Evolutionary conservation across 2,329 filamentous ascomycete genomes (phyloP).

Genomic region (Colletotrichum sidae): DNA sequence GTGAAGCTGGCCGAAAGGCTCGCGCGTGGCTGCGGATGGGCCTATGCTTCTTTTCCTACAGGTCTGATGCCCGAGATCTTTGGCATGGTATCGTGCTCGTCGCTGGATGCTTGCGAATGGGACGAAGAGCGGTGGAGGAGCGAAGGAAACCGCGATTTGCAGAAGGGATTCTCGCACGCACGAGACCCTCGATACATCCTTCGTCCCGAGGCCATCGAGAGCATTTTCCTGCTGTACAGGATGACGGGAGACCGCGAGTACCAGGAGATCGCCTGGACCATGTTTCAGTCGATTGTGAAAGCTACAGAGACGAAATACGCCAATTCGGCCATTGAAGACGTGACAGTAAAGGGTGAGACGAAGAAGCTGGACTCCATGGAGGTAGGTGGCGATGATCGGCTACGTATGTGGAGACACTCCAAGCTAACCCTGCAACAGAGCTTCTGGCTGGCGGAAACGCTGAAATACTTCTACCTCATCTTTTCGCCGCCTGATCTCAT

Average conservation of each 20-base stretch:
- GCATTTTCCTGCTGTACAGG: slow-evolving; percentile 65
- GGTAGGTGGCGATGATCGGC: slow-evolving; percentile 43
- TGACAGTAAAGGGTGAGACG: slow-evolving; percentile 59
- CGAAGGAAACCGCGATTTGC: slow-evolving; percentile 42
- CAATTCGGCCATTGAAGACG: slow-evolving; percentile 61
- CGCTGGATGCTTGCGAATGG: slow-evolving; percentile 59
- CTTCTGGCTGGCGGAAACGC: slow-evolving; percentile 79
- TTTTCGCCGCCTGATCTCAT: slow-evolving; percentile 73
- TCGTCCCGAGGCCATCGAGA: slow-evolving; percentile 64
- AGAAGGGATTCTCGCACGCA: slow-evolving; percentile 73
- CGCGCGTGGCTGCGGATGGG: slow-evolving; percentile 63
- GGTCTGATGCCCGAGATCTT: slow-evolving; percentile 67
- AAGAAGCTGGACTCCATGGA: slow-evolving; percentile 54
- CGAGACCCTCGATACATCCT: slow-evolving; percentile 63
- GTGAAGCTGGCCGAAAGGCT: slow-evolving; percentile 58
- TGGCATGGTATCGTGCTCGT: slow-evolving; percentile 53
- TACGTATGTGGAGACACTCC: slow-evolving; percentile 4
- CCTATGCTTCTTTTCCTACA: slow-evolving; percentile 58
- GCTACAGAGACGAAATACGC: slow-evolving; percentile 59
- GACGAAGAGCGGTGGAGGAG: slow-evolving; percentile 44
- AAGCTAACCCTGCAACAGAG: slow-evolving; percentile 56
- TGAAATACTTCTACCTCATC: slow-evolving; percentile 81
- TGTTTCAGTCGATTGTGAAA: slow-evolving; percentile 61
- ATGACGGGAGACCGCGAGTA: slow-evolving; percentile 60
- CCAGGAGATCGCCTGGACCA: slow-evolving; percentile 64